Percentiles rank a stretch among this genome's conserved stretches.
phyloP scores from a whole-genome alignment of 768 basidiomycete species.

The Gautieria morchelliformis region DNA sequence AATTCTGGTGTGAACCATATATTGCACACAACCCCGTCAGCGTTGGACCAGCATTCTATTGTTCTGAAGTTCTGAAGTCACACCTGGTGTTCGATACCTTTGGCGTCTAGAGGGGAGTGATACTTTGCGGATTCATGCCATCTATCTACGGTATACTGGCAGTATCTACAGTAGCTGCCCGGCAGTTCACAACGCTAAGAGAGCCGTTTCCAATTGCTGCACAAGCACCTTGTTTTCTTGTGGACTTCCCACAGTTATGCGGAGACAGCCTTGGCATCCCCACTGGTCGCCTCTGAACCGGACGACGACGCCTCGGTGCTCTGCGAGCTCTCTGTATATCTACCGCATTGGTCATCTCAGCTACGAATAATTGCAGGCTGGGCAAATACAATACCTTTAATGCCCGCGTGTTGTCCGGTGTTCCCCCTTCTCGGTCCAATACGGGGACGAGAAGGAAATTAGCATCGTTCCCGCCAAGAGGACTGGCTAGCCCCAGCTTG shows the following conservation, averaged over 20 bases:
- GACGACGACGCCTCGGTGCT: constrained; percentile 80
- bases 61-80: no score
- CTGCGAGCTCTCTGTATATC: constrained; percentile 78
- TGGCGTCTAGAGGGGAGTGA: no score
- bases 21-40: no score
- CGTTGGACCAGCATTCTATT: no score
- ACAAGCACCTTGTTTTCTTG: constrained; percentile 65
- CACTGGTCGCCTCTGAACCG: constrained; percentile 78
- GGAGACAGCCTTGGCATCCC: constrained; percentile 79
- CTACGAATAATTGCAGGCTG: neutral
- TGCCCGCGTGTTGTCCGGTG: constrained; percentile 54
- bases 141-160: no score
- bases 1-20: no score
- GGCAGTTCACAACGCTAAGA: constrained; percentile 26
- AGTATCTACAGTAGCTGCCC: no score
- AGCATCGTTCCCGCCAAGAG: constrained; percentile 76
- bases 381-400: constrained; percentile 14
- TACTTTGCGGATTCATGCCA: no score
- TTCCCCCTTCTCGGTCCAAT: constrained; percentile 32
- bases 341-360: constrained; percentile 23
- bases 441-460: constrained; percentile 87
- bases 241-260: constrained; percentile 82
- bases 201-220: constrained; percentile 39
- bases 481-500: constrained; percentile 34
- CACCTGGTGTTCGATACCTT: no score